Evolutionary conservation across 768 basidiomycete species (phyloP), one percentile per base, ranked within the genome.

Genomic region (Amyloporia xantha): DNA sequence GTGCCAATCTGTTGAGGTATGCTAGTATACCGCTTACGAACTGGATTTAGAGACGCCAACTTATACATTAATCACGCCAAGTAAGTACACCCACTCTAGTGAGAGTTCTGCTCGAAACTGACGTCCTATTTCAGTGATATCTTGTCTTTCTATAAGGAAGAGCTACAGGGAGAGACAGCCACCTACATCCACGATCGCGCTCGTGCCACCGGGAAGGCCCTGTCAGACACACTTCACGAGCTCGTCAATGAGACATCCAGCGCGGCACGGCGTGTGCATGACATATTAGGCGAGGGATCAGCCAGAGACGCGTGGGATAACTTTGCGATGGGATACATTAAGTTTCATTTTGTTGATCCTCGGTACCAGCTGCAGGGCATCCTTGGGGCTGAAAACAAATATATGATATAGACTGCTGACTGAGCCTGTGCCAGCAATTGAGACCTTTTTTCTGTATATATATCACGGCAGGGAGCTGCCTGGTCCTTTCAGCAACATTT

Each of bases 111-210:
- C 5, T 38, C 10, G n/a, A 6, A 15, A 5, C 10, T 17, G 35
- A 19, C 4, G 6, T 30, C 2, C 39, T 5, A 26, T 36, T 38
- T 2, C 25, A 55, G 54, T 41, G 54, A 37, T 44, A 57, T 54
- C 17, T 25, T 57, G 12, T 57, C 56, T 2, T 57, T 57, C 33
- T 57, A 57, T 43, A 57, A 57, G 27, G 56, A 57, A 26, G 53
- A 52, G 36, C 41, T 50, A 10, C 53, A 28, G 7, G 38, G 49
- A 4, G 56, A 57, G 19, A 47, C 38, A 13, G 48, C 37, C 15
- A 54, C 47, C 39, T 57, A 57, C 49, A 45, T 57, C 37, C 43
- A 51, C 47, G 30, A 52, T 12, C 53, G 56, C 10, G 56, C 56
- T 0, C 44, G 28, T 7, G 51, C 41, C 4, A 51, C 51, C 15